These are phyloP conservation scores for Fusarium sp. DNA, from an alignment of 2,329 filamentous ascomycete species.

Conservation along the genomic window DNA sequence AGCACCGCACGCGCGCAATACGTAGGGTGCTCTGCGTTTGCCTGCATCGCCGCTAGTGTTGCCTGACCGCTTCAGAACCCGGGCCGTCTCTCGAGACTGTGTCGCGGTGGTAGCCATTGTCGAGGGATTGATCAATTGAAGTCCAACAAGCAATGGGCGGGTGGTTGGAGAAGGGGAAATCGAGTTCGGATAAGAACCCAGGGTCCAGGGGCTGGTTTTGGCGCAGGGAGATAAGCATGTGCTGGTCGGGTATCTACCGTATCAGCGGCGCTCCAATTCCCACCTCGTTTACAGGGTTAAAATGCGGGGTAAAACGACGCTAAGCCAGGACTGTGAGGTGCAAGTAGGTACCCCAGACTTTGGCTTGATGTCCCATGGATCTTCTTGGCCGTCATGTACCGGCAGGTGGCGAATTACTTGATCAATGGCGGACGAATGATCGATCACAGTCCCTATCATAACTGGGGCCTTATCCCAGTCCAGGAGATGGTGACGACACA, in stretches of 20 bases:
- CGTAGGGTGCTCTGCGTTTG: conserved; percentile 33
- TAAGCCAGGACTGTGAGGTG: not conserved
- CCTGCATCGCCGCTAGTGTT: not conserved
- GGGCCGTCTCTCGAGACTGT: not conserved
- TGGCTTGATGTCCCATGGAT: not conserved
- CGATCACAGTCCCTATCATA: not conserved
- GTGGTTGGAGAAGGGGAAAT: not conserved
- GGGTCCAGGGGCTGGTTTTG: not conserved
- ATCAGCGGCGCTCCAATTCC: not conserved
- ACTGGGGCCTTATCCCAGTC: not conserved
- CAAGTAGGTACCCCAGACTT: not conserved
- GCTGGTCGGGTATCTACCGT: not conserved
- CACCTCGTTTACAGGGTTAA: not conserved
- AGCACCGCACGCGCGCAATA: conserved; percentile 39
- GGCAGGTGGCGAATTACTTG: not conserved
- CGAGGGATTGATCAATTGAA: not conserved
- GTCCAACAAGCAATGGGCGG: not conserved
- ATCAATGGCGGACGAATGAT: not conserved
- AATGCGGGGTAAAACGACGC: not conserved
- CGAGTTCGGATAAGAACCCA: not conserved
- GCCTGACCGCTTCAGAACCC: not conserved
- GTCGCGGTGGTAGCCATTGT: not conserved
- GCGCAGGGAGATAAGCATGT: not conserved
- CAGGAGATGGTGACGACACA: not conserved
- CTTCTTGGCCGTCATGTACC: not conserved